Evolutionary conservation across 768 basidiomycete genomes (phyloP), one percentile per base, ranked within the genome.

Genomic region (Chalciporus chontae): DNA sequence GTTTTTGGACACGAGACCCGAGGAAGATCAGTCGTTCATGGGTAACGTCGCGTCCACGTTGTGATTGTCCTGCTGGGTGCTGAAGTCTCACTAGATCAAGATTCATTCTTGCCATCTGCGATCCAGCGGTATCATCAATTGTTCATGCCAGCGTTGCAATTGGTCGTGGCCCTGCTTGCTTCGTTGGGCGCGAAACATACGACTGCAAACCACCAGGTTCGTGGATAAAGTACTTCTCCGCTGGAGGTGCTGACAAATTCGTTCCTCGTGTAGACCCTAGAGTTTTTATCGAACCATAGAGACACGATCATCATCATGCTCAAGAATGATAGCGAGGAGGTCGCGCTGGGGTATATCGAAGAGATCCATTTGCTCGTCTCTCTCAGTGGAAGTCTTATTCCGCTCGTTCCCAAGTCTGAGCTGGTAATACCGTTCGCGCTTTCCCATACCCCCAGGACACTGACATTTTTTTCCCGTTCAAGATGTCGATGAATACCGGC

Each of bases 41-140:
- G 90, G 93, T 90, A 55, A 21, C 34, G 76, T 62, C 8, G 32
- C 4, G 10, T 24, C 10, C 40, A 26, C 3, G 15, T 19, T 10
- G 34, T 23, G n/a, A n/a, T 4, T 3, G 3, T 19, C 1, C 0
- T 43, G n/a, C 32, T 31, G 27, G 42, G 14, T 9, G 53, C 38
- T 46, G 41, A 54, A 15, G 21, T 4, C 13, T 39, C 5, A 31
- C 11, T 57, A 94, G 92, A 93, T 57, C 79, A 81, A 36, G 86
- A 91, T 57, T 80, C 83, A n/a, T 94, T 94, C 75, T 73, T 94
- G 10, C 92, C 92, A 5, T 86, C 88, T 0, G 89, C 89, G 1
- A 79, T 92, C 17, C 85, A 90, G 47, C 82, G 95, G 31, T 94
- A 96, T 64, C 93, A 96, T 59, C 94, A 96, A 60, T 68, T 96